phyloP scores from a whole-genome alignment of 257 asterid species.

The Prunella vulgaris region DNA sequence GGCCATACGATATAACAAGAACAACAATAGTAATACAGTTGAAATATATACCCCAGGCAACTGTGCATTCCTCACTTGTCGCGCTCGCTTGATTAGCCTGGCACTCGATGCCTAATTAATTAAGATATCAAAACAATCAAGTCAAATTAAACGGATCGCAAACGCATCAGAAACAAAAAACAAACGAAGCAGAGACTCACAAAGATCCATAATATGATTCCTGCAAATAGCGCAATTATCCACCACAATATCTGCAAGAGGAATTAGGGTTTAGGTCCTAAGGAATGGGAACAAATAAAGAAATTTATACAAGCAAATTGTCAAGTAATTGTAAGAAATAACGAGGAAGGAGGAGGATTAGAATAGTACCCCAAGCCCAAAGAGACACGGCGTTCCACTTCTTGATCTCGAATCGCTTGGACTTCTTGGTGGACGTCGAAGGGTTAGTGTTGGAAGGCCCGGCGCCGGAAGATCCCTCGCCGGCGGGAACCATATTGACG shows the following conservation, averaged over 20 bases:
- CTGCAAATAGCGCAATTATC: conserved; percentile 95
- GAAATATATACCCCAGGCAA: neutral
- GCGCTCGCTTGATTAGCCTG: neutral
- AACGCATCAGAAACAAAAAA: neutral
- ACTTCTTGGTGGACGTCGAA: conserved; percentile 46
- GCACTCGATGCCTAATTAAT: neutral
- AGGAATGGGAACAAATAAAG: neutral
- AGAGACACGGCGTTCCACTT: conserved; percentile 92
- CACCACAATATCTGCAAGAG: conserved; percentile 79
- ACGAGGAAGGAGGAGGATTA: neutral
- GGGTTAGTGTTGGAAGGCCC: conserved; percentile 46
- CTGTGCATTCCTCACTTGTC: neutral
- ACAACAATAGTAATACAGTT: neutral
- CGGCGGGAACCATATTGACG: conserved; percentile 65
- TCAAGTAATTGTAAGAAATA: neutral
- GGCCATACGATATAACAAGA: neutral
- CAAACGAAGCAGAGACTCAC: conserved; percentile 36
- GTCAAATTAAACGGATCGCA: neutral
- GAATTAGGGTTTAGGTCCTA: conserved; percentile 12
- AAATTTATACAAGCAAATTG: neutral
- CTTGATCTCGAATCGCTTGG: conserved; percentile 76
- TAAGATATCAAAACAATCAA: neutral
- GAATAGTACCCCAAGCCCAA: conserved; percentile 80
- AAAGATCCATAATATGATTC: conserved; percentile 96
- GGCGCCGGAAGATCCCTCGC: conserved; percentile 61